Evolutionary conservation across 805 yeast genomes (phyloP), one percentile per base, ranked within the genome.

Genomic region (Wickerhamiella musiphila): DNA sequence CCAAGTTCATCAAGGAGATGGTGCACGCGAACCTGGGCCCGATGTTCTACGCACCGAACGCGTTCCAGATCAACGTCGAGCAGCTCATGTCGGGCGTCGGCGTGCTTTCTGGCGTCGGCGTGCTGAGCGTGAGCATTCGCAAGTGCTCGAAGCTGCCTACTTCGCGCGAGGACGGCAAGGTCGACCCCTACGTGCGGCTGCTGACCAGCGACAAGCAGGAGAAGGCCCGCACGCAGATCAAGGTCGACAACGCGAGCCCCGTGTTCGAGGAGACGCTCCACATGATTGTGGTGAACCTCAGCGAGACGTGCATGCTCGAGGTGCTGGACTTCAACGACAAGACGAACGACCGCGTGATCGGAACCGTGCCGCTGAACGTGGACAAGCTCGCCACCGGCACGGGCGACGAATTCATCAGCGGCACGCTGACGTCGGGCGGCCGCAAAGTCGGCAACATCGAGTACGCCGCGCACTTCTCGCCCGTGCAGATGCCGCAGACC

Each of bases 11-110:
- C 46, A 76, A 78, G 52, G 82, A 77, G 48, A 74, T 84, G 81
- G 70, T 83, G 17, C 70, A 68, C 47, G 79, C 83, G 51, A 84
- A 76, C 56, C 73, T 70, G 33, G 96, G 96, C 7, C 90, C 95
- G 19, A 69, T 90, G 61, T 49, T 86, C 30, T 77, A 81, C 47
- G 65, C 78, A 28, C 99, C 99, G 10, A 73, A 90, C 41, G 82
- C 94, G 3, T 78, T 84, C 63, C 93, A 90, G 60, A 59, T 90
- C 51, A 90, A 92, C 47, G 67, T 90, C 28, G 93, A 92, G 50
- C 94, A 83, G 57, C 60, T 90, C 50, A 54, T 86, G 45, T 76
- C 92, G 14, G 94, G 94, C 48, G 68, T 72, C 37, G 74, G 86
- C 28, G 54, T 70, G 34, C 74, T 74, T 47, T 70, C 86, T 23